Conservation (phyloP, 2,329 filamentous ascomycete species). For the Moelleriella libera region DNA sequence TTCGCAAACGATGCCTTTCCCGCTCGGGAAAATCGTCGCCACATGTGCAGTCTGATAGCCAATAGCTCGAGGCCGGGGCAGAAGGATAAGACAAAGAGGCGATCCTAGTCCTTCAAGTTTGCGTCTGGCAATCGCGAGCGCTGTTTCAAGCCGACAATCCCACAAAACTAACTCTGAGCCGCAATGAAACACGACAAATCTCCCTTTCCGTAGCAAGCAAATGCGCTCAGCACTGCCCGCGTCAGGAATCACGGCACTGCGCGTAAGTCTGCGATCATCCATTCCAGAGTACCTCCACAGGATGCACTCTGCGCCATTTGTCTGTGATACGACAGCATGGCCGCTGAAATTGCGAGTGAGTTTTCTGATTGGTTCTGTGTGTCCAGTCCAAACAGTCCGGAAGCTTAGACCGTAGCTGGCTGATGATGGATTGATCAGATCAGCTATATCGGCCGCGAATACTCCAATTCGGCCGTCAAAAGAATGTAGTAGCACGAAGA, state of each 20-base stretch:
- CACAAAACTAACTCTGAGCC: conserved; percentile 59
- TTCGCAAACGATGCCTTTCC: conserved; percentile 73
- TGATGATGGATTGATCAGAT: conserved; percentile 61
- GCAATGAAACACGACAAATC: conserved; percentile 70
- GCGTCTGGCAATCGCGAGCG: conserved; percentile 34
- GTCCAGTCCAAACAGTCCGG: conserved; percentile 66
- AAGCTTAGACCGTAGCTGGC: conserved; percentile 45
- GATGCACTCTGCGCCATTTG: conserved; percentile 62
- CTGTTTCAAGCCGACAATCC: conserved; percentile 54
- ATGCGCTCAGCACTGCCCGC: conserved; percentile 66
- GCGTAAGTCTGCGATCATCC: conserved; percentile 35
- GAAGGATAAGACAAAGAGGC: conserved; percentile 63
- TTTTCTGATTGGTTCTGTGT: conserved; percentile 67
- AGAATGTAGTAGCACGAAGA: conserved; percentile 67
- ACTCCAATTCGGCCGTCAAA: conserved; percentile 78
- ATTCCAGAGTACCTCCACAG: conserved; percentile 58
- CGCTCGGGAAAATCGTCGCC: conserved; percentile 68
- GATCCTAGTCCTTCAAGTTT: conserved; percentile 50
- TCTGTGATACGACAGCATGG: conserved; percentile 66
- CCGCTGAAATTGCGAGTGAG: conserved; percentile 78
- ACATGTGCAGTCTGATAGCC: conserved; percentile 51
- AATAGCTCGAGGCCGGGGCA: conserved; percentile 48
- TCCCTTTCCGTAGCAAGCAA: conserved; percentile 61
- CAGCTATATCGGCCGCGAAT: conserved; percentile 64
- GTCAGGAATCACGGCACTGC: conserved; percentile 54